Percentiles rank a stretch among this genome's conserved stretches.
Evolutionary conservation across 2,329 filamentous ascomycete genomes (phyloP).

Genomic region (Penicillium rolfsii): DNA sequence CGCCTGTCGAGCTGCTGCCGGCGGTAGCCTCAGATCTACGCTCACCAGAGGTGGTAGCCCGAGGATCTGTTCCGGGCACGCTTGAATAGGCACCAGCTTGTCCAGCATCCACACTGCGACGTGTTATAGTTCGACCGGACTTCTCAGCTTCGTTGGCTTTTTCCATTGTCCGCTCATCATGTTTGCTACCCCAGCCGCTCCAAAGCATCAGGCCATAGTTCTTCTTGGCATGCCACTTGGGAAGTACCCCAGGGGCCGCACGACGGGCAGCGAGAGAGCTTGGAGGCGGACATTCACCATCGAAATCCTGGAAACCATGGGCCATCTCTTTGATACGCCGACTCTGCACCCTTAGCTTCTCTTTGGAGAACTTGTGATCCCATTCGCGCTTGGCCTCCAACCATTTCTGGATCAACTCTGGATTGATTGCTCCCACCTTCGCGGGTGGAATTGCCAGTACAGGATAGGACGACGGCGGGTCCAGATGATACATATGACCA

Average conservation of each 20-base stretch:
- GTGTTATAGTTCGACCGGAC: conserved; percentile 27
- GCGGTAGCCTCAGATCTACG: background rate
- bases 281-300: conserved; percentile 78
- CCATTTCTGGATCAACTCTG: conserved; percentile 81
- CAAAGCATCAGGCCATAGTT: conserved; percentile 80
- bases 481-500: conserved; percentile 72
- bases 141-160: conserved; percentile 32
- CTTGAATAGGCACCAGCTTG: conserved; percentile 33
- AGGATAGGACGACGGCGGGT: conserved; percentile 65
- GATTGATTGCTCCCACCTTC: conserved; percentile 78
- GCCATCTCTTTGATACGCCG: conserved; percentile 72
- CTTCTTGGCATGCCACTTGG: conserved; percentile 47
- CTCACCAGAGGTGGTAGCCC: background rate
- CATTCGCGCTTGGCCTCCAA: conserved; percentile 71
- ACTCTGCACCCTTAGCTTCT: conserved; percentile 73
- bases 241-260: conserved; percentile 37
- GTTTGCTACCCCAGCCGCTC: conserved; percentile 85
- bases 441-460: conserved; percentile 66
- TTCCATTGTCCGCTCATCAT: conserved; percentile 74
- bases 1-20: background rate
- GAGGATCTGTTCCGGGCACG: conserved; percentile 14
- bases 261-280: conserved; percentile 78
- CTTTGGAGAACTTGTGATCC: conserved; percentile 71
- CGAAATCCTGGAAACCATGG: conserved; percentile 71
- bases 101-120: conserved; percentile 34